These are phyloP conservation scores for Phyllosticta citriasiana DNA, from an alignment of 2,329 filamentous ascomycete genomes.

Conservation along the genomic window DNA sequence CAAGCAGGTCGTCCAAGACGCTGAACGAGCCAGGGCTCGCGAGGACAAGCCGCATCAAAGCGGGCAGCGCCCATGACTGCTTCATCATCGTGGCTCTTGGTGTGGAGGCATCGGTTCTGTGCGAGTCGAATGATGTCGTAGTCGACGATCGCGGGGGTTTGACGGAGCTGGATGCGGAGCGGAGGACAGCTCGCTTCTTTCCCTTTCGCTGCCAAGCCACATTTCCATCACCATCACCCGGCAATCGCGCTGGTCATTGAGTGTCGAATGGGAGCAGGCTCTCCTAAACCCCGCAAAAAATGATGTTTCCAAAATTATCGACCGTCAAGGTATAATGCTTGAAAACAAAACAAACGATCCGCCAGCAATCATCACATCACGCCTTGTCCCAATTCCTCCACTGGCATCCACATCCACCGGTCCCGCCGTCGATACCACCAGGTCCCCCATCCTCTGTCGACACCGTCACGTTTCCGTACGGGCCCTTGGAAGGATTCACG, in stretches of 20 bases:
- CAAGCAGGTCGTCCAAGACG: slow-evolving; percentile 78
- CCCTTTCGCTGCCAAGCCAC: background rate
- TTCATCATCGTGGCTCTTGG: slow-evolving; percentile 25
- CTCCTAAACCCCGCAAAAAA: background rate
- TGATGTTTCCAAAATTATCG: slow-evolving; percentile 1
- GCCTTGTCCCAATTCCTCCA: slow-evolving; percentile 44
- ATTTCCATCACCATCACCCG: background rate
- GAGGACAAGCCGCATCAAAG: slow-evolving; percentile 37
- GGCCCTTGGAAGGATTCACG: slow-evolving; percentile 40
- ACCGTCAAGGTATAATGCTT: background rate
- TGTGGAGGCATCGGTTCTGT: slow-evolving; percentile 1
- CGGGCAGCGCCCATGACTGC: slow-evolving; percentile 39
- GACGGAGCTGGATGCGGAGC: slow-evolving; percentile 7
- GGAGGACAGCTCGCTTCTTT: slow-evolving; percentile 11
- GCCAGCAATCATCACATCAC: background rate
- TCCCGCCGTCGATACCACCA: slow-evolving; percentile 48
- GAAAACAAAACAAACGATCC: background rate
- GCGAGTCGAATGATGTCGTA: background rate
- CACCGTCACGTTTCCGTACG: slow-evolving; percentile 28
- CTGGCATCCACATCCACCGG: slow-evolving; percentile 48
- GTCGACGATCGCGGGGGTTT: background rate
- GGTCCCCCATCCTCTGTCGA: slow-evolving; percentile 15
- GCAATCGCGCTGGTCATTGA: too few relatives aligned
- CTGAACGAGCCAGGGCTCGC: slow-evolving; percentile 59
- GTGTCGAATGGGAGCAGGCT: background rate